A percentile compares a stretch with the other conserved stretches of the same genome.
Conservation (phyloP, 139 green algal species). For the Asterochloris sp. region DNA sequence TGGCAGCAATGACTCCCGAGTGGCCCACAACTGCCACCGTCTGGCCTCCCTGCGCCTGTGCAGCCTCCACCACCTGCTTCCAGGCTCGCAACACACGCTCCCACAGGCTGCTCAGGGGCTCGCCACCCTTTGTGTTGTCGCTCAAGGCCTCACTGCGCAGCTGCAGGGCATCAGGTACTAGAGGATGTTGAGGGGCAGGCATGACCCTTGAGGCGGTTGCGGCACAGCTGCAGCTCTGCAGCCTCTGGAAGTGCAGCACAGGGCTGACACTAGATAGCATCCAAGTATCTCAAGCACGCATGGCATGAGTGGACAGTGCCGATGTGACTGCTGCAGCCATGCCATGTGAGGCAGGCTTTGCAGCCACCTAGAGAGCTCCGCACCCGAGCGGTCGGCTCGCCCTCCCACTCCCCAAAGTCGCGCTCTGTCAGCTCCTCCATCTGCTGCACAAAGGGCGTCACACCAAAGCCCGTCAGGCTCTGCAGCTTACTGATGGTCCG, state of each 20-base stretch:
- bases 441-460: conserved; percentile 13
- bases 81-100: conserved; percentile 16
- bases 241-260: too few species aligned
- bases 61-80: conserved; percentile 25
- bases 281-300: too few species aligned
- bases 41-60: conserved; percentile 13
- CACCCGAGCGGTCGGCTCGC: conserved; percentile 19
- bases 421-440: conserved; percentile 26
- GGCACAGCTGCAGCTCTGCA: too few species aligned
- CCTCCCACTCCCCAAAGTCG: conserved; percentile 28
- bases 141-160: too few species aligned
- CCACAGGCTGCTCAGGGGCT: neutral
- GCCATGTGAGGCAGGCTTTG: too few species aligned
- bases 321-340: too few species aligned
- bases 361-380: neutral
- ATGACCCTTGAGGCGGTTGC: too few species aligned
- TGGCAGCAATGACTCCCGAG: conserved; percentile 31
- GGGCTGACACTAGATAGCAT: too few species aligned
- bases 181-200: too few species aligned
- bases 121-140: neutral
- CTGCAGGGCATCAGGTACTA: too few species aligned
- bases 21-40: conserved; percentile 46
- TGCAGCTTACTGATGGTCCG: conserved; percentile 27
- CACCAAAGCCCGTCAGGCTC: conserved; percentile 1
- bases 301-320: too few species aligned